These are phyloP conservation scores for Cyberlindnera veronae DNA, from an alignment of 805 yeast species.

Conservation along the genomic window DNA sequence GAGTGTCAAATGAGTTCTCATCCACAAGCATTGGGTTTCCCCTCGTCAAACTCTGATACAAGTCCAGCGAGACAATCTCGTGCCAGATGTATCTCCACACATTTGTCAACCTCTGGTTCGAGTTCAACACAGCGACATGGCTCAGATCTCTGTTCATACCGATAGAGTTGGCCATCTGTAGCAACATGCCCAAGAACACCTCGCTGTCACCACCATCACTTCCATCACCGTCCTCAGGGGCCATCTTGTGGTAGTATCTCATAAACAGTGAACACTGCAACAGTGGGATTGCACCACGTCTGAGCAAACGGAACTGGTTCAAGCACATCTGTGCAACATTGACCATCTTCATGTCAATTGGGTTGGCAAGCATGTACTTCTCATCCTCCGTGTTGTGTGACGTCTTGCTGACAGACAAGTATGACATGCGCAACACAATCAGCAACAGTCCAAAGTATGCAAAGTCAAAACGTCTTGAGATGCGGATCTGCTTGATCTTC, in stretches of 20 bases:
- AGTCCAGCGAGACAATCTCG: constrained; percentile 43
- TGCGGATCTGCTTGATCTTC: constrained; percentile 8
- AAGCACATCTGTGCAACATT: constrained; percentile 52
- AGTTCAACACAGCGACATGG: constrained; percentile 26
- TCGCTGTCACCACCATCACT: constrained; percentile 49
- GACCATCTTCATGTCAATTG: constrained; percentile 42
- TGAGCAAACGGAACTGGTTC: constrained; percentile 48
- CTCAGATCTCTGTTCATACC: constrained; percentile 59
- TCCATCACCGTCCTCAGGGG: constrained; percentile 60
- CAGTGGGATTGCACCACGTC: constrained; percentile 46
- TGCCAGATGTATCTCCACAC: constrained; percentile 61
- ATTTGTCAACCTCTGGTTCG: constrained; percentile 34
- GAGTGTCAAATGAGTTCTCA: constrained; percentile 46
- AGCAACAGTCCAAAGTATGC: constrained; percentile 24
- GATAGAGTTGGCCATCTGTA: constrained; percentile 54
- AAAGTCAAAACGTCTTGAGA: constrained; percentile 26
- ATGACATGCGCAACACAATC: constrained; percentile 24
- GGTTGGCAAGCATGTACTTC: constrained; percentile 40
- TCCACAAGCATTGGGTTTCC: constrained; percentile 45
- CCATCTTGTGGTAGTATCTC: constrained; percentile 45
- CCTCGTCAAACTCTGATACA: constrained; percentile 40
- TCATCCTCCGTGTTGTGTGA: constrained; percentile 20
- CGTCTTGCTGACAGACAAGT: constrained; percentile 18
- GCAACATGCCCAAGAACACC: constrained; percentile 44
- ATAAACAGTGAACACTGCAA: constrained; percentile 52